phyloP scores from a whole-genome alignment of 805 yeast species.

The Schwanniomyces pseudopolymorphus region DNA sequence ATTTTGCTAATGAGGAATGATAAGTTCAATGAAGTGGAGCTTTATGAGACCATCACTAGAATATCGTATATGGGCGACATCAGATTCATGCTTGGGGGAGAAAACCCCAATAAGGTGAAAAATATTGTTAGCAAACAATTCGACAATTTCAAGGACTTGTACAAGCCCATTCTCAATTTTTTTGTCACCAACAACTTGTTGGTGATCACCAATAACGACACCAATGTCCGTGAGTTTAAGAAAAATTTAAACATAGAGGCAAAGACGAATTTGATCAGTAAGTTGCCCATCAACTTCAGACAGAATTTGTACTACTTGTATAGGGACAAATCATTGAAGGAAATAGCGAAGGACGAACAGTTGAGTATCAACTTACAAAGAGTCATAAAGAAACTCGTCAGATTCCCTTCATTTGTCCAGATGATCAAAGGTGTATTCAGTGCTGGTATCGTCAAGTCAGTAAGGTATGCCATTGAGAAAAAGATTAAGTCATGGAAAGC shows the following conservation, averaged over 20 bases:
- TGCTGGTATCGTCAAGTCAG: conserved; percentile 75
- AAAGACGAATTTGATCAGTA: conserved; percentile 28
- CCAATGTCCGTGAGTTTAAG: conserved; percentile 10
- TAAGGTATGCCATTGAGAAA: conserved; percentile 77
- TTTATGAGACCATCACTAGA: conserved; percentile 75
- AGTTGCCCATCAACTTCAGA: conserved; percentile 53
- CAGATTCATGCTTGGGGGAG: conserved; percentile 82
- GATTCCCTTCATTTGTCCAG: conserved; percentile 70
- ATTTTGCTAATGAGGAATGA: conserved; percentile 48
- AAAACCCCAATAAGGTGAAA: conserved; percentile 82
- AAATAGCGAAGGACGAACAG: conserved; percentile 43
- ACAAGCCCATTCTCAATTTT: conserved; percentile 54
- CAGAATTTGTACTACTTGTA: conserved; percentile 32
- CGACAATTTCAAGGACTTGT: conserved; percentile 65
- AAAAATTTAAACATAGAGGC: conserved; percentile 11
- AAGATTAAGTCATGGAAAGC: conserved; percentile 23
- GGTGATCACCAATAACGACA: conserved; percentile 11
- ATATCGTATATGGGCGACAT: conserved; percentile 90
- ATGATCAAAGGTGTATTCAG: conserved; percentile 80
- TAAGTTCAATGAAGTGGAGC: conserved; percentile 56
- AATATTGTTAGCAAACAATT: conserved; percentile 84
- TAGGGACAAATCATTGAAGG: conserved; percentile 28
- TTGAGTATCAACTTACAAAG: conserved; percentile 19
- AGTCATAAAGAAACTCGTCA: conserved; percentile 46
- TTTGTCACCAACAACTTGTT: conserved; percentile 20